Percentiles rank a stretch among this genome's conserved stretches.
These are phyloP conservation scores for Russula lepida DNA, from an alignment of 768 basidiomycete species.

Conservation along the genomic window DNA sequence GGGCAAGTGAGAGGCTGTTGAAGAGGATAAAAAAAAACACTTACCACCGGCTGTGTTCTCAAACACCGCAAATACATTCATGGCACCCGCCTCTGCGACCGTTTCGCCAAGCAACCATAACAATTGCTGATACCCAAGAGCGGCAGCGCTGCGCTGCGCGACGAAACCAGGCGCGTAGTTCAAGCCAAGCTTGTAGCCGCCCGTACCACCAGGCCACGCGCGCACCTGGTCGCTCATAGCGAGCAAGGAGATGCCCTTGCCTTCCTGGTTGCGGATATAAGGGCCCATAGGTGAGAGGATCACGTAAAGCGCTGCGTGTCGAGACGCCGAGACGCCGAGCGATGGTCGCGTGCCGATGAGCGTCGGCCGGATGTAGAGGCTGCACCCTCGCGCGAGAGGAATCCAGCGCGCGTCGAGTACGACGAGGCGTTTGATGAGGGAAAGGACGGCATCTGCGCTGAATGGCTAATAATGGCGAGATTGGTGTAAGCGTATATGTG, in stretches of 20 bases:
- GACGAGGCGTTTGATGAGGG: conserved; percentile 59
- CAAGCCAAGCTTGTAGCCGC: conserved; percentile 40
- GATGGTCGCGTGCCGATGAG: conserved; percentile 43
- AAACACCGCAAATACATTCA: conserved; percentile 44
- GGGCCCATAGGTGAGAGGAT: conserved; percentile 60
- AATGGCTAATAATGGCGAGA: conserved; percentile 29
- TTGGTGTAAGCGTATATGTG: background rate
- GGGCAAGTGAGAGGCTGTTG: conserved; percentile 16
- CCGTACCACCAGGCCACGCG: conserved; percentile 45
- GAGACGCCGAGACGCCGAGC: conserved; percentile 66
- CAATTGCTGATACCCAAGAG: conserved; percentile 41
- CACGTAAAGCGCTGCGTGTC: conserved; percentile 78
- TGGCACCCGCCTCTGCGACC: conserved; percentile 34
- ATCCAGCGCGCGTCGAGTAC: conserved; percentile 77
- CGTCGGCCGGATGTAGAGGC: conserved; percentile 82
- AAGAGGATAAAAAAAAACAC: conserved; percentile 1
- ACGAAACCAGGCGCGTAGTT: conserved; percentile 29
- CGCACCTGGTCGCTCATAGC: conserved; percentile 39
- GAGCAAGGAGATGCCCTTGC: conserved; percentile 31
- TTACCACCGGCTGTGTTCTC: conserved; percentile 33
- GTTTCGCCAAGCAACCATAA: conserved; percentile 40
- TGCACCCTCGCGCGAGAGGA: conserved; percentile 61
- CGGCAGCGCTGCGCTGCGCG: conserved; percentile 39
- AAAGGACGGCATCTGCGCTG: conserved; percentile 38
- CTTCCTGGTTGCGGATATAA: conserved; percentile 31